Percentiles rank a stretch among this genome's conserved stretches.
phyloP scores from a whole-genome alignment of 1,139 yeast genomes.

The Debaryomycetaceae sp. region DNA sequence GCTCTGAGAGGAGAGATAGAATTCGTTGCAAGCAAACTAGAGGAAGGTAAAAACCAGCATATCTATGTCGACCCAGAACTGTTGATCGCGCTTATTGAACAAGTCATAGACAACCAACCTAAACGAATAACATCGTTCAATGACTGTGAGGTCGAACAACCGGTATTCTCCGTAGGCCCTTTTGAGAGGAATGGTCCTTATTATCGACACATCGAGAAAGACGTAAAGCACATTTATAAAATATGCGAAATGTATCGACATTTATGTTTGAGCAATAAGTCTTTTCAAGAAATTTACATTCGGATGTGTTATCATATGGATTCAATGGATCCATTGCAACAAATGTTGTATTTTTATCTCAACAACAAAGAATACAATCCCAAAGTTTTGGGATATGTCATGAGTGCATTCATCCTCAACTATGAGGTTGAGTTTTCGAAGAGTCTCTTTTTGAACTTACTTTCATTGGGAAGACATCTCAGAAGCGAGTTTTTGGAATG shows the following conservation, averaged over 20 bases:
- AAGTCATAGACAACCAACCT: conserved; percentile 4
- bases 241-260: conserved; percentile 17
- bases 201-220: conserved; percentile 11
- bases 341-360: conserved; percentile 17
- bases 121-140: conserved; percentile 2
- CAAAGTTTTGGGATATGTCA: conserved; percentile 25
- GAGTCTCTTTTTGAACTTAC: conserved; percentile 17
- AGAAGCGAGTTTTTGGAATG: conserved; percentile 26
- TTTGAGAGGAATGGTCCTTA: conserved; percentile 11
- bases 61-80: background rate
- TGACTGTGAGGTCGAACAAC: conserved; percentile 13
- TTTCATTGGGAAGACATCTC: conserved; percentile 16
- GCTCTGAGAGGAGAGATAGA: background rate
- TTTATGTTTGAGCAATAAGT: conserved; percentile 6
- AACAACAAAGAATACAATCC: conserved; percentile 16
- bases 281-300: conserved; percentile 22
- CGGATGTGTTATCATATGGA: conserved; percentile 35
- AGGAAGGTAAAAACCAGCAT: background rate
- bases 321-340: conserved; percentile 20
- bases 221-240: conserved; percentile 16
- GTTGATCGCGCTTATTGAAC: background rate
- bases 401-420: conserved; percentile 28
- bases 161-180: conserved; percentile 6
- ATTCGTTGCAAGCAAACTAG: background rate
- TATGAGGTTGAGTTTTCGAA: conserved; percentile 34